Percentiles rank a stretch among this genome's conserved stretches.
Evolutionary conservation across 192 early-diverging fungal genomes (phyloP).

Genomic region (Anaeromyces robustus): DNA sequence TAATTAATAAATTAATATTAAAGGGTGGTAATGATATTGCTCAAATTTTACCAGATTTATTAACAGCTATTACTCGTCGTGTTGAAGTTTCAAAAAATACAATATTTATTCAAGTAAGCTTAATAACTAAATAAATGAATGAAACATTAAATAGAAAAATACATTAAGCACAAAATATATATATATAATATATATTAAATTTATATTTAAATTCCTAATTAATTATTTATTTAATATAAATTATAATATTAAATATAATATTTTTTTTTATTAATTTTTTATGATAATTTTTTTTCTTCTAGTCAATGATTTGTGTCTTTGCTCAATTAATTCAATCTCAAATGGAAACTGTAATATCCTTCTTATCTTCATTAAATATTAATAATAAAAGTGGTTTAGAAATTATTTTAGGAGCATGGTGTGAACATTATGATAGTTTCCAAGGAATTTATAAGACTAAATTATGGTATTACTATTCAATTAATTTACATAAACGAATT

Average conservation of each 20-base stretch:
- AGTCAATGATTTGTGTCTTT: constrained; percentile 73
- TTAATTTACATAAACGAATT: too few species aligned
- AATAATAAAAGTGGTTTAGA: constrained; percentile 52
- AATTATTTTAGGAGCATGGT: constrained; percentile 62
- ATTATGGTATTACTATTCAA: constrained; percentile 47
- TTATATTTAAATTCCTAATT: too few species aligned
- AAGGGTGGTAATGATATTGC: constrained; percentile 50
- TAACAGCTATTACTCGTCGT: constrained; percentile 56
- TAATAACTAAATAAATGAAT: neutral
- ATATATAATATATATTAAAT: too few species aligned
- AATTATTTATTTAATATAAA: too few species aligned
- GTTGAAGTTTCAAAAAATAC: constrained; percentile 57
- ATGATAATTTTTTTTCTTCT: neutral
- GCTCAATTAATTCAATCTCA: constrained; percentile 65
- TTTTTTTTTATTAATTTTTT: neutral
- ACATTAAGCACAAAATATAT: too few species aligned
- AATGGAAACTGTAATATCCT: constrained; percentile 46
- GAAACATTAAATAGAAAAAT: too few species aligned
- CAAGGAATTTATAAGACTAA: constrained; percentile 72
- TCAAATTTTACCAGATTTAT: constrained; percentile 57
- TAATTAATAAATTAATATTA: constrained; percentile 70
- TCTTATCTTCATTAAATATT: constrained; percentile 44
- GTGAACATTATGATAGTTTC: constrained; percentile 65
- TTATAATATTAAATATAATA: neutral
- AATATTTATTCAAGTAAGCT: constrained; percentile 61